Evolutionary conservation across 2,329 filamentous ascomycete species (phyloP), one percentile per base, ranked within the genome.

Genomic region (Botryotinia narcissicola): DNA sequence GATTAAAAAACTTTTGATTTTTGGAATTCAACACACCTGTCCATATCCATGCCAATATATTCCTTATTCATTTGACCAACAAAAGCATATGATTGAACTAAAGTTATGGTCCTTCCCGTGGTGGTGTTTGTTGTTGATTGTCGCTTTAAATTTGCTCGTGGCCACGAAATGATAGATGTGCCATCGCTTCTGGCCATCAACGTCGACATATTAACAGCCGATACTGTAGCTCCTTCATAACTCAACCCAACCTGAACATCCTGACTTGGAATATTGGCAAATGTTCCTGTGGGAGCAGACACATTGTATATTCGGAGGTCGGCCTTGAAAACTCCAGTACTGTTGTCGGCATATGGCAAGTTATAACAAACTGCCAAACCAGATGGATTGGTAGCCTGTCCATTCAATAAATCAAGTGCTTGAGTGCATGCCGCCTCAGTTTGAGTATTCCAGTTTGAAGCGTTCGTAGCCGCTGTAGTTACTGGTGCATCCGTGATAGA

Each of bases 301-400:
- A 95, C 83, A 81, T 91, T 90, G 83, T 90, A 96, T 74, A 96
- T 84, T 71, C 93, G 87, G 69, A 96, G 82, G 80, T 96, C 93
- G 44, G 93, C 92, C 82, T 92, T 88, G 80, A 96, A 96, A 25
- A 89, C 84, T 44, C 93, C 93, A 0, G 88, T 90, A 7, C 82
- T 82, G 77, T 88, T 89, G 83, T 95, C 87, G 73, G 94, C 86
- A 57, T 88, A 89, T 0, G 91, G 90, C 37, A 97, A 82, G 81
- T 96, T 97, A 84, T 95, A 96, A 86, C 93, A 97, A 66, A 93
- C 88, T 74, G 91, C 91, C 66, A 93, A 88, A 69, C 93, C 93
- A 16, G 92, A 91, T 8, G 92, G 92, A 77, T 95, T 95, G 37
- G 88, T 87, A 60, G 90, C 88, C 74, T 86, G 84, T 18, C 82